phyloP scores from a whole-genome alignment of 108 stramenopile species.

The Skeletonema grethae region DNA sequence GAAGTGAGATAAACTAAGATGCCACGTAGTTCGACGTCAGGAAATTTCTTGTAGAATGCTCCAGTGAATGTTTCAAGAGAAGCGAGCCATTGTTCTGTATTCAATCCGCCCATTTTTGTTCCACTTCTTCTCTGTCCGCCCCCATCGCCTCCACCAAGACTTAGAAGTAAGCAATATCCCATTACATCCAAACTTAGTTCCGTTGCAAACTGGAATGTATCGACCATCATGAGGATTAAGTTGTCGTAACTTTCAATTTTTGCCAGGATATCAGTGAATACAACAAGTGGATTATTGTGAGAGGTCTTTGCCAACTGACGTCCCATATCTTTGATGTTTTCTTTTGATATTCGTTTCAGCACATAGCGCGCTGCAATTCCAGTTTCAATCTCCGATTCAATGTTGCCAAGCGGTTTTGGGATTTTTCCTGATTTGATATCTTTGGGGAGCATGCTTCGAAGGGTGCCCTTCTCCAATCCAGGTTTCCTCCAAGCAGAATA shows the following conservation, averaged over 20 bases:
- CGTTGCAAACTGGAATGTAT: slow-evolving; percentile 78
- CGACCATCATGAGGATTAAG: slow-evolving; percentile 91
- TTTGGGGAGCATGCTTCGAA: slow-evolving; percentile 25
- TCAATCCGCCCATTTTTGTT: slow-evolving; percentile 79
- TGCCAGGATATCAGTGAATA: slow-evolving; percentile 79
- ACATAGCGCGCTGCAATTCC: slow-evolving; percentile 72
- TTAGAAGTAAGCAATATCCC: slow-evolving; percentile 74
- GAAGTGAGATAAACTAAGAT: slow-evolving; percentile 68
- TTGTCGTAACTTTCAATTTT: slow-evolving; percentile 97
- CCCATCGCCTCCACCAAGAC: slow-evolving; percentile 62
- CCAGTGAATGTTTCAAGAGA: slow-evolving; percentile 85
- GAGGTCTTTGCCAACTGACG: slow-evolving; percentile 76
- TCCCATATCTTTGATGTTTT: slow-evolving; percentile 83
- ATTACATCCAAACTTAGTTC: slow-evolving; percentile 88
- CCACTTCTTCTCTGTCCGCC: slow-evolving; percentile 47
- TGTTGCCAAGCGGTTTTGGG: slow-evolving; percentile 60
- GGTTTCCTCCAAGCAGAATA: slow-evolving; percentile 78
- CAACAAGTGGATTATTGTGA: slow-evolving; percentile 89
- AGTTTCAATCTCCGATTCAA: slow-evolving; percentile 75
- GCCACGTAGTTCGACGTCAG: slow-evolving; percentile 78
- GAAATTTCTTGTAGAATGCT: slow-evolving; percentile 77
- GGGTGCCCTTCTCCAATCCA: slow-evolving; percentile 64
- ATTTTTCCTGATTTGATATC: slow-evolving; percentile 28
- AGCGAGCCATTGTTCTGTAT: slow-evolving; percentile 86
- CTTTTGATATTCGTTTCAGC: slow-evolving; percentile 89